Conservation (phyloP, 805 yeast species). For the Yamadazyma sp. region DNA sequence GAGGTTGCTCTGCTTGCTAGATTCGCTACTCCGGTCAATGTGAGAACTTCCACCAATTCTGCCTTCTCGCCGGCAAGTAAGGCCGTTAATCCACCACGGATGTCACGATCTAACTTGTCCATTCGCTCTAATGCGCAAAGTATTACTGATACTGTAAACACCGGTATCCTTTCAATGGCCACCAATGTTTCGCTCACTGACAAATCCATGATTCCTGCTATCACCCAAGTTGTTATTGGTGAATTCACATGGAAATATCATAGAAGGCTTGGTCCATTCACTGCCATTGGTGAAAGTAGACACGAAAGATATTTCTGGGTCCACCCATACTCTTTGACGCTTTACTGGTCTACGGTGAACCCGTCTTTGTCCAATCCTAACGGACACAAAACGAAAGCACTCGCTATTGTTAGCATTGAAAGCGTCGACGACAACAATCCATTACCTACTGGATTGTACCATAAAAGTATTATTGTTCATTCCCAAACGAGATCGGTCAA, state of each 20-base stretch:
- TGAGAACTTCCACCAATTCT: constrained; percentile 2
- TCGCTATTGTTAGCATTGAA: constrained; percentile 76
- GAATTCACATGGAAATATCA: constrained; percentile 86
- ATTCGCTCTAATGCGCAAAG: constrained; percentile 27
- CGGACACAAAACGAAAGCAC: constrained; percentile 67
- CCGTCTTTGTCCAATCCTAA: constrained; percentile 74
- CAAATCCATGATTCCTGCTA: constrained; percentile 74
- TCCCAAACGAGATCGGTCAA: constrained; percentile 67
- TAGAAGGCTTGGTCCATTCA: constrained; percentile 71
- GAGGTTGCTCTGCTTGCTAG: constrained; percentile 15
- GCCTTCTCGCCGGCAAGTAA: constrained; percentile 2
- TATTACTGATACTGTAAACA: constrained; percentile 31
- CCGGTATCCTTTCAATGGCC: constrained; percentile 44
- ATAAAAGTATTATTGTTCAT: constrained; percentile 76
- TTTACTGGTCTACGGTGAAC: constrained; percentile 84
- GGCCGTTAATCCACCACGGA: constrained; percentile 16
- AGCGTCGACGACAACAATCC: constrained; percentile 84
- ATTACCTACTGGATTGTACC: constrained; percentile 82
- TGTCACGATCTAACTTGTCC: constrained; percentile 31
- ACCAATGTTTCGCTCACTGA: constrained; percentile 67
- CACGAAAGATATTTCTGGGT: constrained; percentile 96
- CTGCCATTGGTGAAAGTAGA: constrained; percentile 71
- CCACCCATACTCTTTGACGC: constrained; percentile 87
- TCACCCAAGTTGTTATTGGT: constrained; percentile 92
- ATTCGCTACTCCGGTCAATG: constrained; percentile 11